phyloP scores from a whole-genome alignment of 805 yeast species.

The Candida tallmaniae region DNA sequence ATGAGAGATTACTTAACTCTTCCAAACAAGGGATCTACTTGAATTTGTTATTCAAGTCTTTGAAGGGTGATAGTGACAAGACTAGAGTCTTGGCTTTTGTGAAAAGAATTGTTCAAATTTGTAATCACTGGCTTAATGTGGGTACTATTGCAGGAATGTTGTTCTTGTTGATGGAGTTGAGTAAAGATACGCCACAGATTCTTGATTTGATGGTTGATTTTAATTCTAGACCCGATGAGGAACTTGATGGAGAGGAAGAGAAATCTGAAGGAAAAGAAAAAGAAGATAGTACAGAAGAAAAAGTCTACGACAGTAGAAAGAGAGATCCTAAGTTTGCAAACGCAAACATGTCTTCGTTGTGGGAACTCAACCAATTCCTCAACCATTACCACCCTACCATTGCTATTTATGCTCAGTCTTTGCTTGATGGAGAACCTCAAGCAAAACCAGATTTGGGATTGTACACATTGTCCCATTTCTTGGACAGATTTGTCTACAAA shows the following conservation, averaged over 20 bases:
- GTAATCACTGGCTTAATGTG: constrained; percentile 79
- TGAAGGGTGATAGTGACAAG: constrained; percentile 61
- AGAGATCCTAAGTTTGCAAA: constrained; percentile 93
- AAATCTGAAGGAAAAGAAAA: constrained; percentile 18
- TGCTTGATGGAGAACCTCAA: constrained; percentile 46
- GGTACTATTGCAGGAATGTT: constrained; percentile 88
- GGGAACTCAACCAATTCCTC: constrained; percentile 78
- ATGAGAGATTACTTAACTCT: constrained; percentile 75
- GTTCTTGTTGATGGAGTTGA: constrained; percentile 65
- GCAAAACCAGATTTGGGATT: constrained; percentile 88
- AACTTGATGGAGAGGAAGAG: constrained; percentile 20
- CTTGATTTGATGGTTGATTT: constrained; percentile 55
- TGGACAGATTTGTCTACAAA: constrained; percentile 93
- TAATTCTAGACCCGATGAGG: constrained; percentile 42
- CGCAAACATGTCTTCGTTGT: constrained; percentile 74
- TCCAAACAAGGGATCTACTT: constrained; percentile 91
- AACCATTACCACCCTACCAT: constrained; percentile 93
- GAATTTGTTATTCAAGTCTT: constrained; percentile 77
- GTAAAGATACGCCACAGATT: constrained; percentile 59
- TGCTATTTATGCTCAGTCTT: constrained; percentile 67
- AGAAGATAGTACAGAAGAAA: constrained; percentile 17
- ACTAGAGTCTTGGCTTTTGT: constrained; percentile 82
- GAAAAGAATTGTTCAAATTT: constrained; percentile 82
- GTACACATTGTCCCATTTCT: constrained; percentile 82
- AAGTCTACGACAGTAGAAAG: constrained; percentile 76